Conservation (phyloP, 164 flowering plant genomes). For the Vitis rotundifolia region DNA sequence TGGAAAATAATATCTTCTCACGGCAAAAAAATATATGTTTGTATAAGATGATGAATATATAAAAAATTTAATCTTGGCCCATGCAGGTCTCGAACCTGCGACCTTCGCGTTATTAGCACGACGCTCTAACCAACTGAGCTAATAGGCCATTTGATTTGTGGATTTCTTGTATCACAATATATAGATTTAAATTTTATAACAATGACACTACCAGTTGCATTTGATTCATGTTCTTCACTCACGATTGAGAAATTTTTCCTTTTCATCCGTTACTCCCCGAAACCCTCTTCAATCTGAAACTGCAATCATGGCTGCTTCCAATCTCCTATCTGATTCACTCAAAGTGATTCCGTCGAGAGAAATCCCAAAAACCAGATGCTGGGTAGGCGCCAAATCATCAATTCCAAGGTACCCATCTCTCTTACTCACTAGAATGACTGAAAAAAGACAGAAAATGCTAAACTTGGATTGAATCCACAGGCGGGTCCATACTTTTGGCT, state of each 20-base stretch:
- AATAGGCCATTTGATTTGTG: conserved; percentile 6
- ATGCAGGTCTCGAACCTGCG: conserved; percentile 79
- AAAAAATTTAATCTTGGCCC: conserved; percentile 8
- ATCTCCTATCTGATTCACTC: neutral
- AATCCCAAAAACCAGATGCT: conserved; percentile 62
- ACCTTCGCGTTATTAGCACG: conserved; percentile 78
- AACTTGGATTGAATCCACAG: conserved; percentile 29
- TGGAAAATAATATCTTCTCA: too few species aligned
- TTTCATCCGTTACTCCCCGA: neutral
- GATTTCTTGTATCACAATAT: too few species aligned
- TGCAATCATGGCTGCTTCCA: neutral
- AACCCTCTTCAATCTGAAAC: neutral
- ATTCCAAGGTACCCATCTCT: conserved; percentile 56
- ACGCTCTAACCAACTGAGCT: conserved; percentile 74
- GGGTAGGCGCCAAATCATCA: conserved; percentile 61
- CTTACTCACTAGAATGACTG: neutral
- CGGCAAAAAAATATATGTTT: too few species aligned
- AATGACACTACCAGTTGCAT: too few species aligned
- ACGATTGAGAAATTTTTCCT: neutral
- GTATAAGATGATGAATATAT: too few species aligned
- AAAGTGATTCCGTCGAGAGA: conserved; percentile 62
- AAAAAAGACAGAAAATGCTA: neutral
- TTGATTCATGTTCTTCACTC: too few species aligned
- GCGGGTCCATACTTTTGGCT: conserved; percentile 78
- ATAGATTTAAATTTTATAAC: too few species aligned